Base-by-base conservation (phyloP, 2,329 filamentous ascomycete genomes). In the Nemania bipapillata region DNA sequence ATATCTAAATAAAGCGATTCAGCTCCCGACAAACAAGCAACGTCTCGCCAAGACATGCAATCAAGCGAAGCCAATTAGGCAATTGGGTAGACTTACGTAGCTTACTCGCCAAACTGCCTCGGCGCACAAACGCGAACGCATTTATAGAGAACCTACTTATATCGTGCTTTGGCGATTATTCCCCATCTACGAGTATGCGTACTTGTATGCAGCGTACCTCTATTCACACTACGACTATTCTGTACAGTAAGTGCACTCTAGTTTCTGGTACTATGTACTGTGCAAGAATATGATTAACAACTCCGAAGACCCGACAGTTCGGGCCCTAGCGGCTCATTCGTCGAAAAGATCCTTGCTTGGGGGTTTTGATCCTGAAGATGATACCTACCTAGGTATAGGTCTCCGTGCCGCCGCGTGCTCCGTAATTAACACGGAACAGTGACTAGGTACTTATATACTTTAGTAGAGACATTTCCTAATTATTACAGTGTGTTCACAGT, bases 251-350 rank as follows among this genome's bases (percentile, higher is more conserved):
- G 17, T 45, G 17, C 17, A 45, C 17, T 45, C n/a, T n/a, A n/a
- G n/a, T n/a, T n/a, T n/a, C n/a, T n/a, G n/a, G n/a, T 20, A 17
- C 37, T 40, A 17, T 40, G 15, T 45, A 20, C 17, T n/a, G n/a
- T n/a, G n/a, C n/a, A n/a, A n/a, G n/a, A n/a, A n/a, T n/a, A n/a
- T n/a, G n/a, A n/a, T n/a, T n/a, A n/a, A n/a, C n/a, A n/a, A 20
- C 47, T 28, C 8, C 28, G 26, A 15, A 32, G 60, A 66, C 69
- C 69, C 69, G 66, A 71, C 69, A 66, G 69, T 65, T 64, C 52
- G 69, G 69, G 66, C 55, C 69, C 66, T 69, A 71, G 32, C 24
- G 8, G 58, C 52, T 65, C 30, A 69, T 69, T 66, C 58, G 63
- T 40, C 26, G 53, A 42, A 7, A 8, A 2, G 15, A 35, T 32